Conservation (phyloP, 306 rosid species). For the Boehmeria nivea region DNA sequence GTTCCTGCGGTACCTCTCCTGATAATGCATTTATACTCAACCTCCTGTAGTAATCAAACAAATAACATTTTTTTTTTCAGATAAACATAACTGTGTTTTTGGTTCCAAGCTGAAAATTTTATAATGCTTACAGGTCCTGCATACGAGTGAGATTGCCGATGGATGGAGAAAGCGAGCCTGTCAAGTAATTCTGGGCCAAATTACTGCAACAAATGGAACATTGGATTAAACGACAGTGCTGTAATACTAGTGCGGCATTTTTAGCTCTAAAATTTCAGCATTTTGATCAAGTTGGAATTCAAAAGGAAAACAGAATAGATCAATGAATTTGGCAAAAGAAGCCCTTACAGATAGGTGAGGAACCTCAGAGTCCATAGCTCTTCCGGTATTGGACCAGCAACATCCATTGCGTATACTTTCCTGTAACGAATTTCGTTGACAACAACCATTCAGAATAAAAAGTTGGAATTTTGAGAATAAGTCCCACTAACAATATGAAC, state of each 20-base stretch:
- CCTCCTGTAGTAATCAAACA: conserved; percentile 27
- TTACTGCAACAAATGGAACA: conserved; percentile 36
- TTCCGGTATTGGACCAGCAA: conserved; percentile 51
- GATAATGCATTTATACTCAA: conserved; percentile 57
- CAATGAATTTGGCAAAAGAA: conserved; percentile 13
- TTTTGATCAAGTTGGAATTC: background rate
- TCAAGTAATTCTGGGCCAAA: conserved; percentile 52
- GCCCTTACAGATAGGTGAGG: conserved; percentile 58
- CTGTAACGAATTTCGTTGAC: conserved; percentile 24
- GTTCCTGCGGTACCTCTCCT: conserved; percentile 71
- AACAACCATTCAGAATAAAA: background rate
- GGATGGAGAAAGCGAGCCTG: conserved; percentile 53
- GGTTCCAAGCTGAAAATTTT: background rate
- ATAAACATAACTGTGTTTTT: background rate
- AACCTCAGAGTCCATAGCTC: conserved; percentile 66
- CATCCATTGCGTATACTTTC: conserved; percentile 43
- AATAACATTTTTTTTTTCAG: background rate
- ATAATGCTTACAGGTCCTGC: conserved; percentile 56
- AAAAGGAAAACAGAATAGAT: background rate
- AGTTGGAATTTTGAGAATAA: no score
- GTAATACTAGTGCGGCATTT: no score
- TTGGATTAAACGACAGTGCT: no score
- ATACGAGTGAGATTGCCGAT: conserved; percentile 54
- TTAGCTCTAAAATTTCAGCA: no score
- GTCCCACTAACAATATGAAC: no score